Percentiles rank a stretch among this genome's conserved stretches.
These are phyloP conservation scores for Globisporangium viniferum DNA, from an alignment of 352 stramenopile genomes.

Conservation along the genomic window DNA sequence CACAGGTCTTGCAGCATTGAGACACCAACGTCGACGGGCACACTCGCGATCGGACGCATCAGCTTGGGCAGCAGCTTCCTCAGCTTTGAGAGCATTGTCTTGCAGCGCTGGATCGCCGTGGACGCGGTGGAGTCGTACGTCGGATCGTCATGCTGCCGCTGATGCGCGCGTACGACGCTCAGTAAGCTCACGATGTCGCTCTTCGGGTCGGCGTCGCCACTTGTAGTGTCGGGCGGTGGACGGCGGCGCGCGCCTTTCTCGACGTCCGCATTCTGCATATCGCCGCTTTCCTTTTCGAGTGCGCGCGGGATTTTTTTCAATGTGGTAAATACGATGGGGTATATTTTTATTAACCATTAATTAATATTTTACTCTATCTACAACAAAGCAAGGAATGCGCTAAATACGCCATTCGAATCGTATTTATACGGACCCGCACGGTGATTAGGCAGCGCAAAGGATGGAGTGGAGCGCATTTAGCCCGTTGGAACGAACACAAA, in stretches of 20 bases:
- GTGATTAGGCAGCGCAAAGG: not conserved
- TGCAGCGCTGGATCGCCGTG: conserved; percentile 47
- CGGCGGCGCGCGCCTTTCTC: not conserved
- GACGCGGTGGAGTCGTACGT: conserved; percentile 33
- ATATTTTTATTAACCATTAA: too few species aligned
- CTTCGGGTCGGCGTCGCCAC: conserved; percentile 30
- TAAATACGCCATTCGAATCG: too few species aligned
- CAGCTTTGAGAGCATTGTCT: conserved; percentile 66
- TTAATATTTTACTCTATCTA: too few species aligned
- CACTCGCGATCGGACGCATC: conserved; percentile 43
- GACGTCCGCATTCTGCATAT: conserved; percentile 9
- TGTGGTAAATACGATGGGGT: too few species aligned
- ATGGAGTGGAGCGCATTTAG: conserved; percentile 11
- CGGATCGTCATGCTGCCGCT: conserved; percentile 43
- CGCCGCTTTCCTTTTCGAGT: conserved; percentile 13
- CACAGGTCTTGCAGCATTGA: conserved; percentile 54
- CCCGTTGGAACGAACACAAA: not conserved
- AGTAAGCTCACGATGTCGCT: conserved; percentile 53
- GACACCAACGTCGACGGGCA: conserved; percentile 28
- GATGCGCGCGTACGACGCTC: conserved; percentile 37
- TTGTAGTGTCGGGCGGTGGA: not conserved
- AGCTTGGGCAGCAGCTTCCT: conserved; percentile 67
- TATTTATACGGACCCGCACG: too few species aligned
- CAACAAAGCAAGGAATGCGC: too few species aligned
- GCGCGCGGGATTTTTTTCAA: not conserved